These are phyloP conservation scores for Leptographium wingfieldii DNA, from an alignment of 2,329 filamentous ascomycete genomes.

Conservation along the genomic window DNA sequence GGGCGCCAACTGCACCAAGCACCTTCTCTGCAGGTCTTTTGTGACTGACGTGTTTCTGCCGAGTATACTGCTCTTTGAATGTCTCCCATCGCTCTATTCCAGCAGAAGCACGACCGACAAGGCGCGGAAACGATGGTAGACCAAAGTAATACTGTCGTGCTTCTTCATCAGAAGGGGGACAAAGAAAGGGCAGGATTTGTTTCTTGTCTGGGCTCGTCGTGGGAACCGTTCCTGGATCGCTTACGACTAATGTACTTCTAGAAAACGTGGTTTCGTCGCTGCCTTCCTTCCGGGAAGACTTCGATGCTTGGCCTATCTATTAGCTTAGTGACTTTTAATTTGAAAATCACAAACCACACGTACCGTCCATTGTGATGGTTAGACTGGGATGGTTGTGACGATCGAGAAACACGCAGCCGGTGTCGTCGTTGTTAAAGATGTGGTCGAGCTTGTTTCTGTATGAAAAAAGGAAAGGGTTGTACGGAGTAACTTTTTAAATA, in stretches of 20 bases:
- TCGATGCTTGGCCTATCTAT: no score
- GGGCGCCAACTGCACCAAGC: background rate
- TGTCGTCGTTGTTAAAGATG: no score
- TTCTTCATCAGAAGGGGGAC: background rate
- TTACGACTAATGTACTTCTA: background rate
- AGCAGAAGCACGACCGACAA: background rate
- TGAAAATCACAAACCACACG: no score
- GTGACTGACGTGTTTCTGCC: background rate
- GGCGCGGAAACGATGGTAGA: background rate
- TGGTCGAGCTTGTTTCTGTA: no score
- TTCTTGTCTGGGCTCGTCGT: background rate
- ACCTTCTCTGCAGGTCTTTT: background rate
- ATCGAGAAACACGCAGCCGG: no score
- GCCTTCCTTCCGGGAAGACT: background rate
- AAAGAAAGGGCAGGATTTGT: background rate
- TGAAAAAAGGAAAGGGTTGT: no score
- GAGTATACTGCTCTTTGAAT: background rate
- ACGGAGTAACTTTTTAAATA: no score
- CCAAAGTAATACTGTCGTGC: background rate
- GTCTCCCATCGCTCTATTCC: background rate
- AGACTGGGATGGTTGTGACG: no score
- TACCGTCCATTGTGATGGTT: no score
- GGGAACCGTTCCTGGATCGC: background rate
- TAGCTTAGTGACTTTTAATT: no score
- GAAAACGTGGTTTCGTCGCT: background rate